Evolutionary conservation across 345 rosid genomes (phyloP).

Genomic region (Brassica rapa): DNA sequence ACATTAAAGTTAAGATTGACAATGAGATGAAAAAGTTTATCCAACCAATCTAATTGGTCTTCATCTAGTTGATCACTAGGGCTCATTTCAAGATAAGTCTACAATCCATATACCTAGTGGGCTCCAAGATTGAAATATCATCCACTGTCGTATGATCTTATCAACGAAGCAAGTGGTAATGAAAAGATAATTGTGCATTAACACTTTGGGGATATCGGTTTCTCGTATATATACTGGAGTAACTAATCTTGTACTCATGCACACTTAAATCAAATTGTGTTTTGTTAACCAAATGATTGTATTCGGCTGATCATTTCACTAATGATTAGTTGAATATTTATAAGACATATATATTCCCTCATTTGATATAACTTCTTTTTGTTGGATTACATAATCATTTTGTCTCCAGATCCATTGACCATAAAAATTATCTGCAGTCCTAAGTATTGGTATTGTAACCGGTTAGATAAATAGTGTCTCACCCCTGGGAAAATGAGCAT

Average conservation of each 20-base stretch:
- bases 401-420: conserved; percentile 3
- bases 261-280: neutral
- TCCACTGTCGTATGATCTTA: conserved; percentile 9
- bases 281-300: neutral
- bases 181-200: neutral
- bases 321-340: neutral
- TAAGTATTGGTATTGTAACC: neutral
- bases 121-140: neutral
- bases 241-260: conserved; percentile 6
- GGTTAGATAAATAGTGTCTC: neutral
- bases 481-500: too few species aligned
- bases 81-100: conserved; percentile 30
- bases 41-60: conserved; percentile 25
- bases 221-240: conserved; percentile 11
- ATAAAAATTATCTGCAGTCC: neutral
- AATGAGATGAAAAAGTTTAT: conserved; percentile 21
- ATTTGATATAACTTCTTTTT: neutral
- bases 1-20: conserved; percentile 22
- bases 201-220: neutral
- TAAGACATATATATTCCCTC: neutral
- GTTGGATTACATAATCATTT: conserved; percentile 3
- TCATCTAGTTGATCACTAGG: conserved; percentile 23
- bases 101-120: conserved; percentile 17
- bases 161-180: conserved; percentile 21
- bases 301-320: conserved; percentile 5